Base-by-base conservation (phyloP, 345 rosid species). In the Ceriops tagal region DNA sequence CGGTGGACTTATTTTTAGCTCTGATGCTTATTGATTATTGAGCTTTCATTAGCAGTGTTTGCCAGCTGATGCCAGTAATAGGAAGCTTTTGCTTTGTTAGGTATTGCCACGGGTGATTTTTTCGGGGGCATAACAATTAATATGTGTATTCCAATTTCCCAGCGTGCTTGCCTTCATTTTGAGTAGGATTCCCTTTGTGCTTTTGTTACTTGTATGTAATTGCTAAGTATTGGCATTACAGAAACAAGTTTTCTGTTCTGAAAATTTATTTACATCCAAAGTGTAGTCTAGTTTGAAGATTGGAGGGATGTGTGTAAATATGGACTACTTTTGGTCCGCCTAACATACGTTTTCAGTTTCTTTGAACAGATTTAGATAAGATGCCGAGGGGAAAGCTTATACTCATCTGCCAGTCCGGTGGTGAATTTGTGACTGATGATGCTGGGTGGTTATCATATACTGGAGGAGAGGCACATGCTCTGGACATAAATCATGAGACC, bases 321-420 rank as follows among this genome's bases (percentile, higher is more conserved):
- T 27, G 2, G 7, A 22, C 64, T 53, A 20, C 43, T 35, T 27
- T 61, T 55, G 32, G 18, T 24, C 8, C 46, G 13, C 18, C 21
- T 64, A 15, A 15, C 35, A 15, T 9, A 24, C 16, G 6, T 37
- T 43, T 16, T 52, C 21, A 10, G 35, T 77, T 61, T 58, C 26
- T 78, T 63, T 58, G 35, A 52, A 67, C 72, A 75, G 81, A 73
- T 68, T 73, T 11, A 69, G 58, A 78, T 47, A 67, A 57, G 68
- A 93, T 93, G 98, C 88, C 83, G 9, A 86, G 82, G 84, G 90
- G 81, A 56, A 93, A 93, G 87, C 97, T 93, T 63, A 91, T 91
- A 72, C 67, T 93, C 74, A 91, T 93, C 65, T 93, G 97, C 79
- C 97, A 86, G 81, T 83, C 73, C 39, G 92, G 96, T 6, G 98